Base-by-base conservation (phyloP, 352 stramenopile genomes). In the Globisporangium polare region DNA sequence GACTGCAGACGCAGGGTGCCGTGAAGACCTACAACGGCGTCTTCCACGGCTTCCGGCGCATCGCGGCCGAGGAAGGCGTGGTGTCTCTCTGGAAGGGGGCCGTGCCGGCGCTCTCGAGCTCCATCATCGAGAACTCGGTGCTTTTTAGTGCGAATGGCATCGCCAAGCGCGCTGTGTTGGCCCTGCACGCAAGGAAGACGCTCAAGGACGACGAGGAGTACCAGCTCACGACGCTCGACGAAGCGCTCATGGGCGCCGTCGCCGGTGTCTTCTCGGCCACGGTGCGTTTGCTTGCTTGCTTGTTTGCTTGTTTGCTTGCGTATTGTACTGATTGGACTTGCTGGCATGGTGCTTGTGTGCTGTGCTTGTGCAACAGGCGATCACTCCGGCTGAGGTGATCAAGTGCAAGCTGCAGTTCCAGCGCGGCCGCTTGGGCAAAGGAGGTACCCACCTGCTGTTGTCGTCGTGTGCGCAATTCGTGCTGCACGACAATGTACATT, bases 71-170 rank as follows among this genome's bases (percentile, higher is more conserved):
- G 46, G 86, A 95, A 54, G 83, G 86, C 43, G 62, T 84, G 4
- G 51, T 73, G 7, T 75, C 88, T 65, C 82, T 96, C n/a, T 96
- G 87, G 84, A 92, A 92, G 69, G 89, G 89, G n/a, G 86, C 88
- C 0, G 72, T 93, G 57, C 89, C 89, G 2, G 89, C 89, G 55
- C 79, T 96, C 18, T 89, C 79, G 39, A 94, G 84, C 71, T 89
- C 89, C 26, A 86, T 95, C 63, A 88, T 96, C 52, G 89, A 96
- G 56, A 96, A 96, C 71, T 88, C 89, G 49, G 89, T 96, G 54
- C 77, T 96, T 26, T 96, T 96, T 62, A 94, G 80, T 39, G 86
- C 81, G 46, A 96, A 96, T 53, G 88, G 87, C 18, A 75, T 89
- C 39, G 78, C 89, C 27, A 78, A 85, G n/a, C 86, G 86, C 31